Evolutionary conservation across 345 rosid genomes (phyloP).

Genomic region (Anastatica hierochuntica): DNA sequence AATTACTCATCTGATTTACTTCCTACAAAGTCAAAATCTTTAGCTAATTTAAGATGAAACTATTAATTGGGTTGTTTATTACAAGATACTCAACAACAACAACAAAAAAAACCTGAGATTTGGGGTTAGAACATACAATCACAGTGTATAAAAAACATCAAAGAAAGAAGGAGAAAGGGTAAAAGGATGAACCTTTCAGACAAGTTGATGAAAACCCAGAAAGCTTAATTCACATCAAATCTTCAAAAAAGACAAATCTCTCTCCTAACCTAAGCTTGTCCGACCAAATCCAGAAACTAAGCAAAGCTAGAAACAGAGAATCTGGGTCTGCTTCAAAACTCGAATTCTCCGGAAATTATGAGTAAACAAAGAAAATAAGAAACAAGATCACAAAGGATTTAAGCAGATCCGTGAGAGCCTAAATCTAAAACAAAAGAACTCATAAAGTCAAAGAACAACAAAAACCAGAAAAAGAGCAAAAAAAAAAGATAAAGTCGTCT

Average conservation of each 20-base stretch:
- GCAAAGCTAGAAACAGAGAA: constrained; percentile 8
- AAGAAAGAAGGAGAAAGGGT: constrained; percentile 1
- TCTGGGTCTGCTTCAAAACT: constrained; percentile 21
- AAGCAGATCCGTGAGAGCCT: constrained; percentile 22
- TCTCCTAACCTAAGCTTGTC: constrained; percentile 1
- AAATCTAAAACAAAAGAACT: constrained; percentile 21
- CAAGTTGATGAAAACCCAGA: constrained; percentile 10
- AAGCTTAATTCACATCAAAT: background rate
- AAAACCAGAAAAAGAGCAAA: constrained; percentile 11
- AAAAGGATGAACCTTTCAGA: constrained; percentile 19
- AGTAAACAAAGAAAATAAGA: constrained; percentile 3
- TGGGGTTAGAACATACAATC: background rate
- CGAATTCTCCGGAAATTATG: constrained; percentile 12
- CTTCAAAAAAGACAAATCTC: constrained; percentile 10
- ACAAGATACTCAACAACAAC: background rate
- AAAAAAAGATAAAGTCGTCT: constrained; percentile 27
- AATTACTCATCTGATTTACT: constrained; percentile 16
- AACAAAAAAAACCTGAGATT: too few species aligned
- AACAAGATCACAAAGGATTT: constrained; percentile 19
- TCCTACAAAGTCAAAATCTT: background rate
- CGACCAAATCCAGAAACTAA: constrained; percentile 20
- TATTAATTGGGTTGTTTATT: background rate
- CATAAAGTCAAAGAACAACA: constrained; percentile 30
- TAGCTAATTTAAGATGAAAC: background rate
- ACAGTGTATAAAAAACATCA: background rate